Base-by-base conservation (phyloP, 345 rosid species). In the Gossypium anomalum region DNA sequence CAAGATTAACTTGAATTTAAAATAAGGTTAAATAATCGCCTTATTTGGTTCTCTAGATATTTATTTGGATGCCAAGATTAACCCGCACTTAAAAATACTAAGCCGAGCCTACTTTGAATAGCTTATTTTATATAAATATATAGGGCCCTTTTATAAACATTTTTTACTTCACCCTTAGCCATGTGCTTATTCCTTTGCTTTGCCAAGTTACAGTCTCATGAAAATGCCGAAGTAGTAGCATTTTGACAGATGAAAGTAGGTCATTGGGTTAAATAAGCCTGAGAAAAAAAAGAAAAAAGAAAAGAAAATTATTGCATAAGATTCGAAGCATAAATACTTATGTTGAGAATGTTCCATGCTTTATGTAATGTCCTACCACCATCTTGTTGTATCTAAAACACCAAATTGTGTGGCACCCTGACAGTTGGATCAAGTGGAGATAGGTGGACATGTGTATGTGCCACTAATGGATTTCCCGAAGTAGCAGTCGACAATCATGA, bases 361-460 rank as follows among this genome's bases (percentile, higher is more conserved):
- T 11, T 44, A n/a, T 44, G 52, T 15, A 49, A 16, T 16, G 2
- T 49, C 59, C 3, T 10, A 13, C 49, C 19, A 59, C 34, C 49
- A 51, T 55, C 56, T 9, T 71, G 7, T 25, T 52, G 67, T 41
- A 20, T 67, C 55, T 20, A 55, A 78, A 68, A 66, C 47, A 2
- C 47, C 25, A 51, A 51, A 52, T 62, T 61, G 38, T 51, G 20
- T 76, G 27, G 57, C 73, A 62, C 68, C 70, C 63, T 74, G 47
- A 62, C 82, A 82, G 93, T 70, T 74, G 86, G 79, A 80, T 59
- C 78, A 27, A 78, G 76, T 51, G 85, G 79, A 76, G 81, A 78
- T 74, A 83, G 77, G 71, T 92, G 99, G 99, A 80, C 66, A 44
- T 94, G 98, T 72, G 63, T 58, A 66, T 94, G 98, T 84, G 84